These are phyloP conservation scores for Zopfia rhizophila DNA, from an alignment of 2,329 filamentous ascomycete genomes.

Conservation along the genomic window DNA sequence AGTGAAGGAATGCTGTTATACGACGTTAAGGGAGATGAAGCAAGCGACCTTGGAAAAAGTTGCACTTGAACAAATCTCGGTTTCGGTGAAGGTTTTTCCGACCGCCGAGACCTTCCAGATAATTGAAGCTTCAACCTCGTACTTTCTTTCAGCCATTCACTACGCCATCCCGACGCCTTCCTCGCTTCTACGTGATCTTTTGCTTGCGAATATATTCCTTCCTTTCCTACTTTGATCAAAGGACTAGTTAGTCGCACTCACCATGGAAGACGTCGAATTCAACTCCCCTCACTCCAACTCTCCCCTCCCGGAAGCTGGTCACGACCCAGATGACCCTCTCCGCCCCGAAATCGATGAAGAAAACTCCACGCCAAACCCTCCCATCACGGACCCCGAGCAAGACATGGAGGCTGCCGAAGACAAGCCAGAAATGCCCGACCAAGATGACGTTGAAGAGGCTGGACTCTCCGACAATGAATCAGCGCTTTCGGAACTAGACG, in stretches of 20 bases:
- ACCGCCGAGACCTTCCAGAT: too few species aligned
- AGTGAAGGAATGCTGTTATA: neutral
- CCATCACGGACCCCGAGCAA: conserved; percentile 54
- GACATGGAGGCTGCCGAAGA: conserved; percentile 58
- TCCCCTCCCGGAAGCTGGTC: conserved; percentile 58
- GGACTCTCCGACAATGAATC: conserved; percentile 69
- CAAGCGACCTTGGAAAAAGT: conserved; percentile 11
- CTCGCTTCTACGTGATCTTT: too few species aligned
- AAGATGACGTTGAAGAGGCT: conserved; percentile 50
- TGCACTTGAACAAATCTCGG: too few species aligned
- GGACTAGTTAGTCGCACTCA: too few species aligned
- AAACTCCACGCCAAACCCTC: conserved; percentile 56
- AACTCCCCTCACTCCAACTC: conserved; percentile 49
- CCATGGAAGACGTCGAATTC: conserved; percentile 58
- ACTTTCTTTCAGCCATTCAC: too few species aligned
- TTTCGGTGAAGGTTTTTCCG: too few species aligned
- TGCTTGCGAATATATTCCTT: too few species aligned
- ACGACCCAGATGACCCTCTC: conserved; percentile 58
- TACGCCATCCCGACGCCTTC: too few species aligned
- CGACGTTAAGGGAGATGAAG: conserved; percentile 19
- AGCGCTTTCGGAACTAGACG: conserved; percentile 71
- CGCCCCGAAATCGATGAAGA: conserved; percentile 61
- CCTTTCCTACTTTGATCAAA: too few species aligned
- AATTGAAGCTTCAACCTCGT: too few species aligned
- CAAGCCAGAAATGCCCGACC: conserved; percentile 47